These are phyloP conservation scores for Lachancea lanzarotensis DNA, from an alignment of 805 yeast species.

Conservation along the genomic window DNA sequence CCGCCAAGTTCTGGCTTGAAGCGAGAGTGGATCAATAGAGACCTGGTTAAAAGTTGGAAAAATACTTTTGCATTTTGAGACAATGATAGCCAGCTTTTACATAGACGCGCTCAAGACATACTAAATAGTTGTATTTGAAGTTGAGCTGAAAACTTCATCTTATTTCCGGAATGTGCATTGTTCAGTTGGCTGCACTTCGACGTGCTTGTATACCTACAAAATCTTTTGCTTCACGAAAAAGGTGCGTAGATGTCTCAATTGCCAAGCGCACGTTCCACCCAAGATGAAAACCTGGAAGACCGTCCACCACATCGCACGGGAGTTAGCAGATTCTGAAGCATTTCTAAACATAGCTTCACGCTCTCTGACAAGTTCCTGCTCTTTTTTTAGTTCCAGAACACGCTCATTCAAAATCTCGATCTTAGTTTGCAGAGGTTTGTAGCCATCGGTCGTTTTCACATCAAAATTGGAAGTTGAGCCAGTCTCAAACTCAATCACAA, in stretches of 20 bases:
- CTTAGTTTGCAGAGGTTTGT: slow-evolving; percentile 49
- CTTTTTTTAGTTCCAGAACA: slow-evolving; percentile 54
- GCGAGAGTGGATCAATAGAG: background rate
- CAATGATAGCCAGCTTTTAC: background rate
- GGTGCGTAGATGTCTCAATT: slow-evolving; percentile 63
- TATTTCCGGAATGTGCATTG: background rate
- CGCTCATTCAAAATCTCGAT: slow-evolving; percentile 51
- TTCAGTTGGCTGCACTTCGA: background rate
- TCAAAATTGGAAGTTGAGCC: slow-evolving; percentile 64
- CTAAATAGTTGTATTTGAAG: background rate
- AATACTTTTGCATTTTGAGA: background rate
- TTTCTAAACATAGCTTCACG: slow-evolving; percentile 71
- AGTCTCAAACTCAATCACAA: slow-evolving; percentile 57
- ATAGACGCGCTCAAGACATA: background rate
- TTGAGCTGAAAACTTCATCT: background rate
- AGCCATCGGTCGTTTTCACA: slow-evolving; percentile 55
- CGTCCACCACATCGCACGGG: slow-evolving; percentile 69
- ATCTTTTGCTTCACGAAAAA: slow-evolving; percentile 74
- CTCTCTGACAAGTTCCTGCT: slow-evolving; percentile 63
- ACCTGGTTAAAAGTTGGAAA: background rate
- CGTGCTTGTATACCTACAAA: slow-evolving; percentile 14
- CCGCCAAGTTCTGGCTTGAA: slow-evolving; percentile 3
- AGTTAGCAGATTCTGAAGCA: slow-evolving; percentile 61
- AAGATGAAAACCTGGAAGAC: slow-evolving; percentile 58
- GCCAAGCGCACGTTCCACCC: slow-evolving; percentile 65